Base-by-base conservation (phyloP, 1,284 basidiomycete species). In the Rhodotorula sp. region DNA sequence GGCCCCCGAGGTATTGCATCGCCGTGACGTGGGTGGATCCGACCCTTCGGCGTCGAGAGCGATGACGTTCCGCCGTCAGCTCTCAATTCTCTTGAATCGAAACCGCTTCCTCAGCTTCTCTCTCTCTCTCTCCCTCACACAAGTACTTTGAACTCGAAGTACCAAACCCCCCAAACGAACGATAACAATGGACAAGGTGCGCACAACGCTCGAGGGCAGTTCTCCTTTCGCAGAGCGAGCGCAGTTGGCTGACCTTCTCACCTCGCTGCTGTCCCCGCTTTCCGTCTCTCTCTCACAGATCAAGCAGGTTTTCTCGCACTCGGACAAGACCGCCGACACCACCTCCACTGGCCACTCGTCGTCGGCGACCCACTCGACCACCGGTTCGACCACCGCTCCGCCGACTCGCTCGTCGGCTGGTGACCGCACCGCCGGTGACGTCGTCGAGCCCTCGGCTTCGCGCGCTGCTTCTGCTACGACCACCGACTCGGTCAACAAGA, bases 271-370 rank as follows among this genome's bases (percentile, higher is more conserved):
- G 15, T 18, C 47, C 34, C 45, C 14, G 16, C 47, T 18, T 19
- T 21, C 38, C 38, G 38, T 43, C 38, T 43, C 10, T 12, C 38
- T 26, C 10, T 12, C 38, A 26, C 52, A 61, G 52, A 67, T 56
- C n/a, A 43, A 62, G 68, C 69, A 73, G 65, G 68, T 73, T 59
- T 73, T 73, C 72, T 66, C 63, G 43, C 64, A 70, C 54, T 45
- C 56, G 45, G 7, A 48, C 43, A 49, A 59, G 26, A 45, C 48
- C 18, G 12, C 52, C 26, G 54, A 57, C 60, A 49, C 45, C 38
- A 54, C 34, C 5, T 15, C 48, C 49, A 43, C 38, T 12, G 38
- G 38, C 12, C 38, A 43, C 38, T 43, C 38, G 38, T 43, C 38
- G 10, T n/a, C 26, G 54, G n/a, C n/a, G 38, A 34, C 28, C 34